Evolutionary conservation across 306 rosid genomes (phyloP).

Genomic region (Cucumis hystrix): DNA sequence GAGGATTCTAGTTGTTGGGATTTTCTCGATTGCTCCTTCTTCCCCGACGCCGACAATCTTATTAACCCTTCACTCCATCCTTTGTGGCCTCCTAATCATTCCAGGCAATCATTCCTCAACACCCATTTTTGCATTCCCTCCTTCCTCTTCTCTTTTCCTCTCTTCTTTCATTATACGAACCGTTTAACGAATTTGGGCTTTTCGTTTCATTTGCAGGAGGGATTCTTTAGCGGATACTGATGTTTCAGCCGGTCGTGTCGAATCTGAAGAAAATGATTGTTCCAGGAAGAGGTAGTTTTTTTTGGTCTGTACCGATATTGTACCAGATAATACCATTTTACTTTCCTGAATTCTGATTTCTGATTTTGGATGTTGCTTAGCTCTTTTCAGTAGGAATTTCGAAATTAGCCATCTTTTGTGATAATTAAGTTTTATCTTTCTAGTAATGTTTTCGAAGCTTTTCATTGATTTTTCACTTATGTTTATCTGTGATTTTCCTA

Average conservation of each 20-base stretch:
- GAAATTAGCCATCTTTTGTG: neutral
- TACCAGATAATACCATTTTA: neutral
- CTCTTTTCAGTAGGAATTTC: neutral
- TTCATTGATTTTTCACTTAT: neutral
- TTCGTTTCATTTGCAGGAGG: constrained; percentile 22
- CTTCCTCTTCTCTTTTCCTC: neutral
- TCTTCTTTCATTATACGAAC: neutral
- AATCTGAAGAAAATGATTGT: constrained; percentile 22
- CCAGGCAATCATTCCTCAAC: neutral
- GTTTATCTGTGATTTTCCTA: constrained; percentile 6
- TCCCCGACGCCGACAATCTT: constrained; percentile 17
- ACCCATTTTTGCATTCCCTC: neutral
- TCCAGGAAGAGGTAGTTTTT: constrained; percentile 51
- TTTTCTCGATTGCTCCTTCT: constrained; percentile 42
- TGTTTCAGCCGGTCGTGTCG: constrained; percentile 20
- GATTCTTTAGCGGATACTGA: constrained; percentile 25
- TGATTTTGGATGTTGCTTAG: neutral
- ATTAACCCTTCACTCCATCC: constrained; percentile 35
- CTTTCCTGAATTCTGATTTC: neutral
- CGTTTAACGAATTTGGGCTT: neutral
- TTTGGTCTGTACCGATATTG: neutral
- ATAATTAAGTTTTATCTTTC: neutral
- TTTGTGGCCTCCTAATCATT: constrained; percentile 39
- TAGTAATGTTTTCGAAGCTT: neutral
- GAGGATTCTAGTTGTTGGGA: constrained; percentile 36